Conservation (phyloP, 352 stramenopile species). For the Pythium aquatile region DNA sequence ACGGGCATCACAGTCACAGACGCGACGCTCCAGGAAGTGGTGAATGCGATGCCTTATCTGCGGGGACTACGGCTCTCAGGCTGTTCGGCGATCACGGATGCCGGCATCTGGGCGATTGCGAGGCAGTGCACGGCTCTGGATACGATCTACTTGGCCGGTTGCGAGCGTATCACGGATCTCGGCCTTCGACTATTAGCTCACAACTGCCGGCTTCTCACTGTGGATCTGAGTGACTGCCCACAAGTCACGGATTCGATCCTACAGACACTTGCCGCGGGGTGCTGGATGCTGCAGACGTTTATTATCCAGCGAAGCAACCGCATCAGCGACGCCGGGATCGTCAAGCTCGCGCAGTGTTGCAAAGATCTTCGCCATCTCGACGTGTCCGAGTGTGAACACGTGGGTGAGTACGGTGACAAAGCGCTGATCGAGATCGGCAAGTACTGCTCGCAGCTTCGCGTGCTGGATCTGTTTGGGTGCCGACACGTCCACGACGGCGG, state of each 20-base stretch:
- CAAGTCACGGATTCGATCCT: constrained; percentile 84
- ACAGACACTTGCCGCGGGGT: constrained; percentile 84
- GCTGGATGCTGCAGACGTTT: constrained; percentile 82
- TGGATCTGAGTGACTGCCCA: constrained; percentile 86
- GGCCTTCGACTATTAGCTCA: constrained; percentile 88
- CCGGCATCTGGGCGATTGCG: constrained; percentile 84
- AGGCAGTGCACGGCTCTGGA: constrained; percentile 64
- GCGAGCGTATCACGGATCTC: constrained; percentile 82
- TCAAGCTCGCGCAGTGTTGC: constrained; percentile 88
- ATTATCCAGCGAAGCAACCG: constrained; percentile 77
- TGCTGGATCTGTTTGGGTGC: constrained; percentile 87
- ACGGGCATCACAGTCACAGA: constrained; percentile 86
- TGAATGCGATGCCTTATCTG: constrained; percentile 64
- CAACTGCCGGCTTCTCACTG: constrained; percentile 71
- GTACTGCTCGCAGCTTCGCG: constrained; percentile 68
- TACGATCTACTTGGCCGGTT: constrained; percentile 80
- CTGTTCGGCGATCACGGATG: constrained; percentile 85
- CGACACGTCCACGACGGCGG: constrained; percentile 84
- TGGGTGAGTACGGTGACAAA: constrained; percentile 92
- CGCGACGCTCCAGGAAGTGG: constrained; percentile 89
- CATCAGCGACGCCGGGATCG: constrained; percentile 82
- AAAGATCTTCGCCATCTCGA: constrained; percentile 78
- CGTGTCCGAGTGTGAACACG: constrained; percentile 79
- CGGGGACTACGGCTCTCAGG: constrained; percentile 58
- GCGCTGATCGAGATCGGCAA: constrained; percentile 87